A percentile compares a stretch with the other conserved stretches of the same genome.
phyloP scores from a whole-genome alignment of 2,329 filamentous ascomycete species.

The Daldinia sp. region DNA sequence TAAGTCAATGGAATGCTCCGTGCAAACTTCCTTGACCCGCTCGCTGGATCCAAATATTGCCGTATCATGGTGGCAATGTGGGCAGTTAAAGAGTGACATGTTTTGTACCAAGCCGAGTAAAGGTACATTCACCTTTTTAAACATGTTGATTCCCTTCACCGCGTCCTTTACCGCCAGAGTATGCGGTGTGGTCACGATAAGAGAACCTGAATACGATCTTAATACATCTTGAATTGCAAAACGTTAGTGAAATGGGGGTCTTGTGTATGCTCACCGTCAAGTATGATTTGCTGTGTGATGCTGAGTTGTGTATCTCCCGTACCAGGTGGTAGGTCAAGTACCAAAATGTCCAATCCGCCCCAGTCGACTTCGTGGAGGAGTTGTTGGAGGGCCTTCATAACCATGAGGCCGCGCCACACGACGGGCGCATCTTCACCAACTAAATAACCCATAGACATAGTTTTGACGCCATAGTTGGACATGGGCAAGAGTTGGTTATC shows the following conservation, averaged over 20 bases:
- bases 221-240: slow-evolving; percentile 21
- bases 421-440: slow-evolving; percentile 84
- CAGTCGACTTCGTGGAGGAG: slow-evolving; percentile 95
- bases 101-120: slow-evolving; percentile 91
- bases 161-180: slow-evolving; percentile 93
- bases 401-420: slow-evolving; percentile 96
- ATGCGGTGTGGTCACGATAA: slow-evolving; percentile 94
- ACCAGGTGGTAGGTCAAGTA: slow-evolving; percentile 91
- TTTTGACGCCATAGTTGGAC: slow-evolving; percentile 94
- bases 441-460: slow-evolving; percentile 99
- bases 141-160: slow-evolving; percentile 92
- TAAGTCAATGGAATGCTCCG: slow-evolving; percentile 79
- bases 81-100: slow-evolving; percentile 88
- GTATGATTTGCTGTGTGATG: slow-evolving; percentile 93
- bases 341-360: slow-evolving; percentile 87
- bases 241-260: neutral
- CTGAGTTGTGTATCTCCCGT: slow-evolving; percentile 96
- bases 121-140: slow-evolving; percentile 83
- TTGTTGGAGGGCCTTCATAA: slow-evolving; percentile 96
- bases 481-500: slow-evolving; percentile 87
- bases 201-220: slow-evolving; percentile 65
- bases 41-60: slow-evolving; percentile 78
- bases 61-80: slow-evolving; percentile 78
- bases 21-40: slow-evolving; percentile 76
- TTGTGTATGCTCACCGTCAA: slow-evolving; percentile 72